Base-by-base conservation (phyloP, 257 asterid species). In the Marsdenia floribunda region DNA sequence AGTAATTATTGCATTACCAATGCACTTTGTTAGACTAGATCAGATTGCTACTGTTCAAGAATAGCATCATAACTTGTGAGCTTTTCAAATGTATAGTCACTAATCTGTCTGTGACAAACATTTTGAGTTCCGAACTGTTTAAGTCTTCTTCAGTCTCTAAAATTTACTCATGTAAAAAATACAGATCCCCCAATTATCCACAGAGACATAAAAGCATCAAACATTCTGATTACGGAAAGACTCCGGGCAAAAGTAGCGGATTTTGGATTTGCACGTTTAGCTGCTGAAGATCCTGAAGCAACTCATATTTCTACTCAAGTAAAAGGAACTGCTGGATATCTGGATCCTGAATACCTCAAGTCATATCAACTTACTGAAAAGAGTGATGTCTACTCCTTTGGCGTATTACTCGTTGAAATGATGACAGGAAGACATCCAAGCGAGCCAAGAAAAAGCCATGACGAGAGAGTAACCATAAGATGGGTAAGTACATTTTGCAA, bases 361-460 rank as follows among this genome's bases (percentile, higher is more conserved):
- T 86, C 92, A 2, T 84, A 86, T 71, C 93, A 86, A 15, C 93
- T 89, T 50, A 88, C 93, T 8, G 88, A 85, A 71, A 90, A 88
- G 86, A 91, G 94, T 50, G 96, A 90, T 61, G 96, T 91, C 42
- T 90, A 89, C 85, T 90, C 91, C 13, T 91, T 90, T 35, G 97
- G 97, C 8, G 92, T 90, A 38, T 71, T 91, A 70, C 96, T 91
- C 5, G 86, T 90, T 69, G 94, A 91, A 82, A 81, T 88, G 69
- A 72, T 91, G 77, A 88, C 94, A 0, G 96, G 88, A 55, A 76
- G 96, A 40, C 81, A 72, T 47, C 96, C 96, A 19, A 82, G 87
- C 15, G 97, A 90, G 38, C 76, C 78, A 0, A 83, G 80, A 53
- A 83, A 78, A 75, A 42, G 76, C 67, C 18, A 54, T 18, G 55